Base-by-base conservation (phyloP, 768 basidiomycete species). In the Xanthoconium stramineum region DNA sequence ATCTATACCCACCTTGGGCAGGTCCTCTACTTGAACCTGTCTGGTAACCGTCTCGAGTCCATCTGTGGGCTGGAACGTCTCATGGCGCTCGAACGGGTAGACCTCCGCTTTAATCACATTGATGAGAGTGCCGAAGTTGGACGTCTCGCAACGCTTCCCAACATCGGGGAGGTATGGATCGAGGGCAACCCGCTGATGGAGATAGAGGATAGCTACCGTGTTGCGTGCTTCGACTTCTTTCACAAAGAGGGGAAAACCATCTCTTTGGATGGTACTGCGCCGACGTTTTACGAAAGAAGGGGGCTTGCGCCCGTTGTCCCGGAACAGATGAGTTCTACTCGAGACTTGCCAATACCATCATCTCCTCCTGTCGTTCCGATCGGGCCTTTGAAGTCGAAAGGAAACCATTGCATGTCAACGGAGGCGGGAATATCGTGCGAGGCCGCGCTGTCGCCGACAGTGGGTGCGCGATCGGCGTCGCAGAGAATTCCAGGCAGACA, bases 61-160 rank as follows among this genome's bases (percentile, higher is more conserved):
- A 83, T 98, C 52, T 94, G 93, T 57, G 96, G 96, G 17, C 80
- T 98, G 8, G 96, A 98, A 71, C 84, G 94, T n/a, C 79, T 98
- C 0, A 75, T 81, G 54, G 89, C 85, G 3, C 81, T 98, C 12
- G 88, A 95, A 67, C 82, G 90, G 36, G 79, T 97, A 30, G 95
- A 98, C 70, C 75, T 98, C 15, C 82, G 93, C 7, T 69, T 77
- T 52, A 98, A 98, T 61, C 74, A 82, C 51, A 74, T 98, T 36
- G 83, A 88, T 47, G 96, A 98, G 61, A 83, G 82, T 46, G 84
- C 84, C 11, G 96, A 98, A 70, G 77, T 98, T 10, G 89, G 92
- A 9, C 78, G 96, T 32, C 75, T 98, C 24, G 84, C 91, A 1
- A 77, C 82, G 8, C 76, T 98, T 37, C 91, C 94, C 13, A 84